These are phyloP conservation scores for Eucalyptus albens DNA, from an alignment of 345 rosid species.

Conservation along the genomic window DNA sequence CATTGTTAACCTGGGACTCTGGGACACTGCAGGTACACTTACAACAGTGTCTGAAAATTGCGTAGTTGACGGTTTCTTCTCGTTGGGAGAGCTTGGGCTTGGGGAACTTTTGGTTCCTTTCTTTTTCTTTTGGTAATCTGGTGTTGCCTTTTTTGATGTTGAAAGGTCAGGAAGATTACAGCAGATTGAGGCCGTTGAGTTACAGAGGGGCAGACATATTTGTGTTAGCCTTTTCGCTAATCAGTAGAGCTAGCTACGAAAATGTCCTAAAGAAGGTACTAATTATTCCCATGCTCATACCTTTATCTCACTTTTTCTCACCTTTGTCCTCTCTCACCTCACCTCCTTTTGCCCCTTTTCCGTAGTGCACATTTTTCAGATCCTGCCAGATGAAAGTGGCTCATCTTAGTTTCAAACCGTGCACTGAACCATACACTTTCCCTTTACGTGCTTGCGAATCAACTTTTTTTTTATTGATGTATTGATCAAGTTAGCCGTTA, in stretches of 20 bases:
- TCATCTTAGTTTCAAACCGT: not conserved
- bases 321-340: not conserved
- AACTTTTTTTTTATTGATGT: not conserved
- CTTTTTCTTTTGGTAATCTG: not conserved
- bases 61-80: not conserved
- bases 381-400: not conserved
- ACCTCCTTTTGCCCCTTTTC: not conserved
- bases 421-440: not conserved
- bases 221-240: conserved; percentile 82
- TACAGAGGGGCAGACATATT: conserved; percentile 96
- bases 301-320: not conserved
- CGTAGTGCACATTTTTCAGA: not conserved
- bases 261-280: conserved; percentile 92
- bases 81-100: not conserved
- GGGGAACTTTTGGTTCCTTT: not conserved
- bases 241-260: conserved; percentile 94
- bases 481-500: not conserved
- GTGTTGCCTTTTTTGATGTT: not conserved
- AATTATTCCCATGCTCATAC: not conserved
- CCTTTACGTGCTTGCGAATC: not conserved
- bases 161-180: conserved; percentile 95
- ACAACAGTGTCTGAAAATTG: not conserved
- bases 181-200: conserved; percentile 96
- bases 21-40: conserved; percentile 94
- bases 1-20: conserved; percentile 89